Evolutionary conservation across 805 yeast genomes (phyloP), one percentile per base, ranked within the genome.

Genomic region (Monosporozyma aerobia): DNA sequence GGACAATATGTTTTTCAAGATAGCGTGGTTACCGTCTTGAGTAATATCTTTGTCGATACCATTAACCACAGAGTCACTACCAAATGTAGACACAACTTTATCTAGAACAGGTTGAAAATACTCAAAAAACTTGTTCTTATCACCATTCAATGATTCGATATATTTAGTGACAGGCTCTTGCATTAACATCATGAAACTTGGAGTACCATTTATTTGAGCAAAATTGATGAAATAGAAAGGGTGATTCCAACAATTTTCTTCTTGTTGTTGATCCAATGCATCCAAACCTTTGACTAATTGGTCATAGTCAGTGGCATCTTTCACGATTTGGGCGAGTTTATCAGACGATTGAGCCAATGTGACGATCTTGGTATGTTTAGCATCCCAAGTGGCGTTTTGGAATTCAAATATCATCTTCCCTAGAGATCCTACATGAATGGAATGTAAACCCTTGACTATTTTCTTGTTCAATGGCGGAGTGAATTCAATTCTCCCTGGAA

Each of bases 391-490:
- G 2, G 76, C 67, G 1, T 65, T 54, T 4, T 78, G 80, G 62
- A 87, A 87, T 63, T 84, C 90, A 53, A 87, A 73, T 0, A 85
- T 69, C 10, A 85, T 80, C 64, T 87, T 87, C 0, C 95, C 95
- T 43, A 87, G 68, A 0, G 83, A 77, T 0, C 90, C 90, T 65
- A 77, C 81, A 54, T 78, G 78, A 58, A 83, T 73, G 10, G 71
- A 68, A 1, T 68, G 59, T 13, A 87, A 69, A 0, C 85, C 69
- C 1, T 69, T 68, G 9, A 55, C 53, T 13, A 84, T 70, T 1
- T 59, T 54, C 7, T 27, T n/a, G 0, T 88, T 87, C 13, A 86
- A 65, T 5, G 70, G 65, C 0, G 90, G 89, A 0, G 54, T 58
- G 75, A 87, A 85, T 35, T 63, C 64, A 30, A 85, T 78, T 16